Evolutionary conservation across 345 rosid species (phyloP), one percentile per base, ranked within the genome.

Genomic region (Populus pruinosa): DNA sequence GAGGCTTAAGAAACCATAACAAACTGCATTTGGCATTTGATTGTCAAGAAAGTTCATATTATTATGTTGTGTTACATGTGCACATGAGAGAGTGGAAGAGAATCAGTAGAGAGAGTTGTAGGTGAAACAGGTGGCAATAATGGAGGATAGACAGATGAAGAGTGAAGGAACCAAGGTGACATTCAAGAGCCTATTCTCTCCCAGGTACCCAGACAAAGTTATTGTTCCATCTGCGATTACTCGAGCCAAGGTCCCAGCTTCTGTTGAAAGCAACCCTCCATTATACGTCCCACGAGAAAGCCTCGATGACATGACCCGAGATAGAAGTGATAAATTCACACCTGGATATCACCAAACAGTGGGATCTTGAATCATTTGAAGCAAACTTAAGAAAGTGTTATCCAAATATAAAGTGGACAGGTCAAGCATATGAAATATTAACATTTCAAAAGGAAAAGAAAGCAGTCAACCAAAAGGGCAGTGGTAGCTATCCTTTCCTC

Each of bases 171-270:
- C 16, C 36, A 89, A 74, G 31, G 92, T 87, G 73, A 61, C 76
- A 78, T 89, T 89, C 85, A 89, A 77, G 2, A 89, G 88, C 76
- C 71, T 81, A 4, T 72, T 75, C 77, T 81, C 82, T 8, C 87
- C 87, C 50, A 89, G 59, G 85, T 86, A 86, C 18, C 92, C 90
- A 35, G 86, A 65, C 11, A 89, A 41, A 18, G 90, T 87, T 73
- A 87, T 87, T 6, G 92, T 89, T 78, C 89, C 92, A 80, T 89
- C 92, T 62, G 92, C 90, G 44, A 89, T 79, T 14, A 89, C 92
- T 5, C 90, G 85, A 70, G 92, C 90, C 65, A 89, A 64, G 0
- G 92, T 89, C 17, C 92, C 90, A 0, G 92, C 92, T 82, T 89
- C 92, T 70, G 90, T 89, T 1, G 92, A 89, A 27, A 89, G 88